Evolutionary conservation across 352 stramenopile species (phyloP).

Genomic region (Pythium phragmiticola): DNA sequence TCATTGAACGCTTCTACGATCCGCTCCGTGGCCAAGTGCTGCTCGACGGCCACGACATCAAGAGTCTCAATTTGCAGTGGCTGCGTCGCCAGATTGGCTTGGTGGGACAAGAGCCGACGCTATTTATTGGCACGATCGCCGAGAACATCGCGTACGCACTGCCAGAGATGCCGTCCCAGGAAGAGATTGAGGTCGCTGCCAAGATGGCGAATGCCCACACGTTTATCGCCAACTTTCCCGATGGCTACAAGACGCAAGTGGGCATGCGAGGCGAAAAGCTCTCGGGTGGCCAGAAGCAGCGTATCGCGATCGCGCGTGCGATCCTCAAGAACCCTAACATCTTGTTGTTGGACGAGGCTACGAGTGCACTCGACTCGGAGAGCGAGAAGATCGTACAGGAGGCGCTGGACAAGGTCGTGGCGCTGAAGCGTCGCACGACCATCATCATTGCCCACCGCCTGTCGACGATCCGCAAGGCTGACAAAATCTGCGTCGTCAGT

Average conservation of each 20-base stretch:
- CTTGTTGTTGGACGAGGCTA: slow-evolving; percentile 92
- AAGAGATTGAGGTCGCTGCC: slow-evolving; percentile 86
- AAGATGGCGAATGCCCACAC: slow-evolving; percentile 91
- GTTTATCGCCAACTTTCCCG: slow-evolving; percentile 91
- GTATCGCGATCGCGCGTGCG: slow-evolving; percentile 91
- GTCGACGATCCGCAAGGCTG: slow-evolving; percentile 91
- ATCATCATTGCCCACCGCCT: slow-evolving; percentile 95
- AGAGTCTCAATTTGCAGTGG: slow-evolving; percentile 65
- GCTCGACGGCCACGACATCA: slow-evolving; percentile 77
- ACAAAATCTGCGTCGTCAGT: slow-evolving; percentile 94
- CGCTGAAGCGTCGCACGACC: slow-evolving; percentile 72
- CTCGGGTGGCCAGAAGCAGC: slow-evolving; percentile 61
- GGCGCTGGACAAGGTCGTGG: slow-evolving; percentile 62
- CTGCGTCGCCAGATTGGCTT: slow-evolving; percentile 61
- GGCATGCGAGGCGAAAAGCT: slow-evolving; percentile 90
- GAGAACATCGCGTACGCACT: slow-evolving; percentile 70
- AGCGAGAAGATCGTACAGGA: slow-evolving; percentile 85
- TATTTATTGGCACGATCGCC: slow-evolving; percentile 60
- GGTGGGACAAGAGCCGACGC: slow-evolving; percentile 41
- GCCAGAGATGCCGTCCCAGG: slow-evolving; percentile 35
- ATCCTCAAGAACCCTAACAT: slow-evolving; percentile 88
- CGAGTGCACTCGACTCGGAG: slow-evolving; percentile 78
- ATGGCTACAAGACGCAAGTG: slow-evolving; percentile 92
- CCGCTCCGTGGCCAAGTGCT: slow-evolving; percentile 48
- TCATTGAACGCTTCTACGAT: slow-evolving; percentile 77